Conservation (phyloP, 2,329 filamentous ascomycete genomes). For the Colletotrichum australisinense region DNA sequence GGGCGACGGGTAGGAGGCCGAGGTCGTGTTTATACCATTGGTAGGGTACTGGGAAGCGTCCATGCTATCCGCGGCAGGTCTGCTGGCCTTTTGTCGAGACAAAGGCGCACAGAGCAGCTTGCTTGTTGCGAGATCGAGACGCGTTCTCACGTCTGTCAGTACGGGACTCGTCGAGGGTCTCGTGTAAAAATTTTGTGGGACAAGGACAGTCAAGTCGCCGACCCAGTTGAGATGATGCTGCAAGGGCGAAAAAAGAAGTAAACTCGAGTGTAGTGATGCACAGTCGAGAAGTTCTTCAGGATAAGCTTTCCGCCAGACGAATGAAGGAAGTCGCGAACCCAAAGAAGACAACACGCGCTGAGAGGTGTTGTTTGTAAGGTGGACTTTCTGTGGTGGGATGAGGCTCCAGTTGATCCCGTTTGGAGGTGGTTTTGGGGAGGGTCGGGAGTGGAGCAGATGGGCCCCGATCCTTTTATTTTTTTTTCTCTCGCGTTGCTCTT, state of each 20-base stretch:
- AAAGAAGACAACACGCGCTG: slow-evolving; percentile 32
- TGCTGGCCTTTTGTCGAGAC: slow-evolving; percentile 35
- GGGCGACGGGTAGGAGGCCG: slow-evolving; percentile 62
- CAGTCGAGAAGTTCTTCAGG: slow-evolving; percentile 4
- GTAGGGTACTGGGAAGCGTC: slow-evolving; percentile 65
- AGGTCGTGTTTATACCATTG: slow-evolving; percentile 67
- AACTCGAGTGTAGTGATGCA: slow-evolving; percentile 14
- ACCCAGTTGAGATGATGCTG: slow-evolving; percentile 22
- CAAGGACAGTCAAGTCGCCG: slow-evolving; percentile 31
- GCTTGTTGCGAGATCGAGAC: slow-evolving; percentile 31
- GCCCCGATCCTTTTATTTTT: slow-evolving; percentile 37
- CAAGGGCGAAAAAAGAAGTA: slow-evolving; percentile 1
- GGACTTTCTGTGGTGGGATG: slow-evolving; percentile 37
- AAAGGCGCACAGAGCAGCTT: slow-evolving; percentile 33
- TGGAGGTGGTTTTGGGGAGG: slow-evolving; percentile 38
- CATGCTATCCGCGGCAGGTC: slow-evolving; percentile 53
- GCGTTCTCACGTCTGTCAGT: slow-evolving; percentile 34
- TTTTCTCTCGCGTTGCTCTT: slow-evolving; percentile 31
- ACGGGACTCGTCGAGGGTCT: slow-evolving; percentile 32
- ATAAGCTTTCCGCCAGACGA: slow-evolving; percentile 27
- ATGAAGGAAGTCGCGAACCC: slow-evolving; percentile 35
- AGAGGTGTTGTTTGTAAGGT: slow-evolving; percentile 36
- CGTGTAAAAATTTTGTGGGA: slow-evolving; percentile 33
- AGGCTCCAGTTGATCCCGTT: slow-evolving; percentile 39
- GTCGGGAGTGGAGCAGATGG: slow-evolving; percentile 37